phyloP scores from a whole-genome alignment of 257 asterid species.

The Solanum bulbocastanum region DNA sequence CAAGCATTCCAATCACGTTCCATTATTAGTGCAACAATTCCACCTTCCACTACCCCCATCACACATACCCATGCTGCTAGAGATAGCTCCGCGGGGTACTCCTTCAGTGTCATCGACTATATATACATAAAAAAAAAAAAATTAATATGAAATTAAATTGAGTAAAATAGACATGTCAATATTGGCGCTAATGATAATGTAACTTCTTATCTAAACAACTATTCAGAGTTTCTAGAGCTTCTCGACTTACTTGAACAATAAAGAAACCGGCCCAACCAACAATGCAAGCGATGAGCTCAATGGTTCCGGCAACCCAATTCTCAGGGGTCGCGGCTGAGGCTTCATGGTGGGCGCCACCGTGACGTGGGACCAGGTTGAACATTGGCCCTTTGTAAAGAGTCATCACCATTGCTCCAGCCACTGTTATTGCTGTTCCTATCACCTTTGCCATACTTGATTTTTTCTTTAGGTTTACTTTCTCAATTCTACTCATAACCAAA shows the following conservation, averaged over 20 bases:
- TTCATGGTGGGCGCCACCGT: slow-evolving; percentile 26
- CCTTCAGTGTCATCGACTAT: slow-evolving; percentile 61
- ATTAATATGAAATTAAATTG: no score
- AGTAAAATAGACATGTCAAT: no score
- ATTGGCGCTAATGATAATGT: not conserved
- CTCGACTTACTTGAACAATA: slow-evolving; percentile 46
- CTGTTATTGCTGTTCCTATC: slow-evolving; percentile 66
- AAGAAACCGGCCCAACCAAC: slow-evolving; percentile 83
- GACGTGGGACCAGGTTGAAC: slow-evolving; percentile 40
- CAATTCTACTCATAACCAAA: slow-evolving; percentile 35
- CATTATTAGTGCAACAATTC: slow-evolving; percentile 56
- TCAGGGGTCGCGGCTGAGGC: slow-evolving; percentile 22
- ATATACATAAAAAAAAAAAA: not conserved
- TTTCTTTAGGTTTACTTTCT: slow-evolving; percentile 46
- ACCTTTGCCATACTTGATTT: slow-evolving; percentile 60
- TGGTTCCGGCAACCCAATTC: slow-evolving; percentile 67
- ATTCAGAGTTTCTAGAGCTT: no score
- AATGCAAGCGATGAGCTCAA: slow-evolving; percentile 44
- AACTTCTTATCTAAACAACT: not conserved
- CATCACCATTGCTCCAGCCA: slow-evolving; percentile 88
- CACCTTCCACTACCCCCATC: slow-evolving; percentile 67
- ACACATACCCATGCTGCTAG: slow-evolving; percentile 49
- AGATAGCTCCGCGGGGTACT: slow-evolving; percentile 81
- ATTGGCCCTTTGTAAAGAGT: slow-evolving; percentile 80
- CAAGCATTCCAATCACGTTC: slow-evolving; percentile 58